Evolutionary conservation across 2,329 filamentous ascomycete species (phyloP), one percentile per base, ranked within the genome.

Genomic region (Triangularia setosa): DNA sequence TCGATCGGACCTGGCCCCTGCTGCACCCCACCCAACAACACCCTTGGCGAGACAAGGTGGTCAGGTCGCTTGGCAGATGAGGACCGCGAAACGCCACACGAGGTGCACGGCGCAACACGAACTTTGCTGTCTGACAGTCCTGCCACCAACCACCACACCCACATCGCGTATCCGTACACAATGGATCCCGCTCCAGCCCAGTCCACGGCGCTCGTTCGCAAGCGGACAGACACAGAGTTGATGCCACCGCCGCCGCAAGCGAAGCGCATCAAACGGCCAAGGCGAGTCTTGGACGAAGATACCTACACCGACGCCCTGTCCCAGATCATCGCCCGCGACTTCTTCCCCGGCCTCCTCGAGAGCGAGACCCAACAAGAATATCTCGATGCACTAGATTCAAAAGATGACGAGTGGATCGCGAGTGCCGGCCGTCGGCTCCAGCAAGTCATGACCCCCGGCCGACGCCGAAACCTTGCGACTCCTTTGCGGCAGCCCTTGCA

Each of bases 321-420:
- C 0, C 90, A 95, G 70, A 98, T 99, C 74, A 97, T 99, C 68
- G 92, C 92, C 9, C 88, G 95, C 69, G 95, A 99, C 81, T 99
- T 96, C 81, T 99, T 98, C 73, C 95, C 95, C 0, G 95, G 94
- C 0, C 83, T 99, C 0, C 80, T 93, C 4, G 93, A 98, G 75
- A 89, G 88, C 14, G 88, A 96, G 71, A 90, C 89, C 0, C 93
- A 97, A 75, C 89, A 93, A 74, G 95, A 99, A 72, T 98, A 97
- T 71, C 82, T 99, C 28, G 90, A 96, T 72, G 95, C 95, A 0
- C 79, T 98, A 8, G 93, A 96, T 8, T 96, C 93, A 16, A 90
- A 90, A 64, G 89, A 99, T 76, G 80, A 84, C 59, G 84, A 86
- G 69, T 98, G 95, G 94, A 97, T 98, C 68, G 84, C 87, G 16